Percentiles rank a stretch among this genome's conserved stretches.
Conservation (phyloP, 495 filamentous ascomycete genomes). For the Geopyxis carbonaria region DNA sequence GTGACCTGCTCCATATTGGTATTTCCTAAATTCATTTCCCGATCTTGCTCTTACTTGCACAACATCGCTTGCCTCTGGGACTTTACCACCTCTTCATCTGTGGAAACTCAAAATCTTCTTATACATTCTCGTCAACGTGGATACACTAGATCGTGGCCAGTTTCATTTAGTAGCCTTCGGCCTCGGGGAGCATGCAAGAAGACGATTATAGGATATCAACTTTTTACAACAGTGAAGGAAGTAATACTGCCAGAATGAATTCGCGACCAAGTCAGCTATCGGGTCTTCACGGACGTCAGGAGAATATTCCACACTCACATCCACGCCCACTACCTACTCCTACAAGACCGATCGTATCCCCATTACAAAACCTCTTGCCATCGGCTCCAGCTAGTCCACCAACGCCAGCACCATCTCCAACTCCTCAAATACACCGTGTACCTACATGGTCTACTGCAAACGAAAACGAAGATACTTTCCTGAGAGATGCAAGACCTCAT, state of each 20-base stretch:
- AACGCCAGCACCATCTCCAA: conserved; percentile 24
- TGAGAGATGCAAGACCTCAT: conserved; percentile 24
- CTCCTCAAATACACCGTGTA: conserved; percentile 23
- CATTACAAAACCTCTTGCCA: conserved; percentile 23
- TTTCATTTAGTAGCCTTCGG: too few species aligned
- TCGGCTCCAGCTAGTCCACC: conserved; percentile 25
- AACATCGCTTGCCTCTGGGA: too few species aligned
- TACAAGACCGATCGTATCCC: conserved; percentile 23
- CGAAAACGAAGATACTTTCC: conserved; percentile 24
- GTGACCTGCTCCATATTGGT: too few species aligned
- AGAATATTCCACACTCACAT: conserved; percentile 19
- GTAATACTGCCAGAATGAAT: conserved; percentile 7
- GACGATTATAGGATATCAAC: too few species aligned
- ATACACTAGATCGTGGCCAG: too few species aligned
- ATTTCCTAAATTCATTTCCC: too few species aligned
- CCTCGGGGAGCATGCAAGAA: too few species aligned
- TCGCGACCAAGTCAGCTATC: conserved; percentile 3
- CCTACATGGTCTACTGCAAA: conserved; percentile 25
- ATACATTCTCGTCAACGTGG: too few species aligned
- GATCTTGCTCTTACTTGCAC: too few species aligned
- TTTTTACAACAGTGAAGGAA: too few species aligned
- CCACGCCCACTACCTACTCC: conserved; percentile 24
- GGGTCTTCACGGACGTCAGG: conserved; percentile 13
- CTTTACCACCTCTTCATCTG: too few species aligned
- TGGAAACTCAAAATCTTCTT: too few species aligned